Evolutionary conservation across 1,284 basidiomycete genomes (phyloP), one percentile per base, ranked within the genome.

Genomic region (Singerocomus rubriflavus): DNA sequence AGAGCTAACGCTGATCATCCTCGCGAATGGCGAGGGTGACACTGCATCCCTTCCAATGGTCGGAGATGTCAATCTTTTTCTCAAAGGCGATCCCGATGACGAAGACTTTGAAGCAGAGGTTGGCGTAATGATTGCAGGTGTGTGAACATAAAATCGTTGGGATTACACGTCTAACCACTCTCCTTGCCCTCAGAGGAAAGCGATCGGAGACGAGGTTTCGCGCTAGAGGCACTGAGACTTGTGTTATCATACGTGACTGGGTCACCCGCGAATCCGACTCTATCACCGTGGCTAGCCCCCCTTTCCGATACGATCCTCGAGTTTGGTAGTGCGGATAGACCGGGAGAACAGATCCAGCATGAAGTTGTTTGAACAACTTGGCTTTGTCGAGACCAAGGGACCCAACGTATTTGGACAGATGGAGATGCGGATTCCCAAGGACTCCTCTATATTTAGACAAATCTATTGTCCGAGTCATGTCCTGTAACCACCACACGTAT

Each of bases 1-100:
- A 90, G 86, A 98, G 69, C 72, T 98, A 21, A 98, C 95, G 0
- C 96, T 97, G 67, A 96, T 98, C 69, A 73, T 97, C 44, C 81
- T 94, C 31, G 81, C 79, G 21, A 65, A 55, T 8, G 56, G 57
- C 4, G 70, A 72, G 48, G 66, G 71, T 11, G 67, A 72, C n/a
- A 57, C 82, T 11, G 48, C 58, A n/a, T 50, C 65, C 5, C 73
- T 83, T 21, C 78, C 76, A 10, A 95, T 97, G 93, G 76, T 92
- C 13, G 95, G 95, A 30, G 94, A 98, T 64, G 92, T 95, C 36
- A 98, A 98, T 65, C 71, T 97, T 27, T 97, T 98, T 67, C 71
- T 97, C 49, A 85, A 85, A 25, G 81, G 82, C 32, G 63, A 71
- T 12, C 65, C 70, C 7, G 55, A 61, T 10, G 68, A 71, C 14